Percentiles rank a stretch among this genome's conserved stretches.
Conservation (phyloP, 768 basidiomycete genomes). For the Hydnomerulius pinastri region DNA sequence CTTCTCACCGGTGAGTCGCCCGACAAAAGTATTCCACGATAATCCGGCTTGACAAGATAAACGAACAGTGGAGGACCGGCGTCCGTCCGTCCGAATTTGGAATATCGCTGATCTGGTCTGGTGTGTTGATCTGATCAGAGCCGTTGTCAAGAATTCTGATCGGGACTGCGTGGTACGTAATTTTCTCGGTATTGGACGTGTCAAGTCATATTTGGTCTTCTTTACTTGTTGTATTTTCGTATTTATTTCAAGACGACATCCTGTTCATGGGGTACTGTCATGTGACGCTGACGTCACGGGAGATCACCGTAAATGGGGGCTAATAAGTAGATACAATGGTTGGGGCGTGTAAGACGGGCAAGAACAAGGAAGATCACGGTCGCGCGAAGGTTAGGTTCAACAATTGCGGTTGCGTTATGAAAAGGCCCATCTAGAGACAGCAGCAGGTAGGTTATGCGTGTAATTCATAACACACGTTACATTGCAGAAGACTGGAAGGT, state of each 20-base stretch:
- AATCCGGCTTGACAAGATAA: slow-evolving; percentile 8
- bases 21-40: slow-evolving; percentile 1
- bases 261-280: slow-evolving; percentile 16
- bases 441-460: background rate
- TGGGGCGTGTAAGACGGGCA: too few species aligned
- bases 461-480: background rate
- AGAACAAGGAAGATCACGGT: slow-evolving; percentile 1
- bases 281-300: slow-evolving; percentile 28
- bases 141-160: slow-evolving; percentile 34
- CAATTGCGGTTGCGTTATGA: slow-evolving; percentile 3
- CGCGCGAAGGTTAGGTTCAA: slow-evolving; percentile 27
- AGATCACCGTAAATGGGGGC: background rate
- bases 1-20: slow-evolving; percentile 12
- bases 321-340: too few species aligned
- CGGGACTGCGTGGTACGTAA: slow-evolving; percentile 24
- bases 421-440: background rate
- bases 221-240: slow-evolving; percentile 16
- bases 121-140: slow-evolving; percentile 32
- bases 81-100: slow-evolving; percentile 20
- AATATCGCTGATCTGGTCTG: slow-evolving; percentile 17
- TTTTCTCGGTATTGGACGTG: slow-evolving; percentile 5
- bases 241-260: slow-evolving; percentile 23
- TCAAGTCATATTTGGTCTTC: slow-evolving; percentile 16
- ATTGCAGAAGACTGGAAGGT: background rate
- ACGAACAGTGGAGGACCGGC: slow-evolving; percentile 12